Evolutionary conservation across 805 yeast species (phyloP).

Genomic region (Millerozyma miso): DNA sequence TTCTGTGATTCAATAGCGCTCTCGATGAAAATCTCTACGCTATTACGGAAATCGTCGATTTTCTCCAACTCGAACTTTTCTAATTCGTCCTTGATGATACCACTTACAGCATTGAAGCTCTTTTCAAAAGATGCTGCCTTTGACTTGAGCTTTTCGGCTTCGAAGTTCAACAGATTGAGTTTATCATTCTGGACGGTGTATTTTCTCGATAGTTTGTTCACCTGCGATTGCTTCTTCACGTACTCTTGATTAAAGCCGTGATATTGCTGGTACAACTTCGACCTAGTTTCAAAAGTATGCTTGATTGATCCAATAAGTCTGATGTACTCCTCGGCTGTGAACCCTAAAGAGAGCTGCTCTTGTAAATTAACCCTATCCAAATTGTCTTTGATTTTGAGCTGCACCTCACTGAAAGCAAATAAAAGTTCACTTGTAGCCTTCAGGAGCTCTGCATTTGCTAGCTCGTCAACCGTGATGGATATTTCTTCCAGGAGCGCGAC

Average conservation of each 20-base stretch:
- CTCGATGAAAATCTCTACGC: conserved; percentile 87
- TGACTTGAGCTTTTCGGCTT: conserved; percentile 51
- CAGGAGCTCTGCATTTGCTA: conserved; percentile 74
- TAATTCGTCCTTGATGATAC: conserved; percentile 64
- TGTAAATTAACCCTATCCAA: conserved; percentile 76
- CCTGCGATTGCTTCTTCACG: conserved; percentile 41
- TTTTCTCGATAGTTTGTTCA: conserved; percentile 41
- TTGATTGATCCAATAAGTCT: conserved; percentile 73
- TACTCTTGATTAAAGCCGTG: conserved; percentile 43
- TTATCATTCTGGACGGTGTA: conserved; percentile 59
- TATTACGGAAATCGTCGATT: conserved; percentile 78
- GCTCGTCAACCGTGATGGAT: conserved; percentile 45
- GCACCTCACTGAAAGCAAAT: conserved; percentile 66
- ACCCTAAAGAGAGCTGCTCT: conserved; percentile 81
- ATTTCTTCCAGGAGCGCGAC: conserved; percentile 67
- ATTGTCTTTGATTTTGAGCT: conserved; percentile 64
- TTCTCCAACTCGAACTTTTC: conserved; percentile 68
- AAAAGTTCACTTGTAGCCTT: conserved; percentile 61
- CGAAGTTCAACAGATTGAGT: conserved; percentile 51
- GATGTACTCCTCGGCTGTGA: conserved; percentile 82
- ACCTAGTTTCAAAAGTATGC: conserved; percentile 69
- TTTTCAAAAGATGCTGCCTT: conserved; percentile 51
- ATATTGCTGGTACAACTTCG: conserved; percentile 44
- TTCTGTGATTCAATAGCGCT: conserved; percentile 90
- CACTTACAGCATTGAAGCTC: conserved; percentile 61